Evolutionary conservation across 192 early-diverging fungal species (phyloP), one percentile per base, ranked within the genome.

Genomic region (Umbelopsis ramanniana): DNA sequence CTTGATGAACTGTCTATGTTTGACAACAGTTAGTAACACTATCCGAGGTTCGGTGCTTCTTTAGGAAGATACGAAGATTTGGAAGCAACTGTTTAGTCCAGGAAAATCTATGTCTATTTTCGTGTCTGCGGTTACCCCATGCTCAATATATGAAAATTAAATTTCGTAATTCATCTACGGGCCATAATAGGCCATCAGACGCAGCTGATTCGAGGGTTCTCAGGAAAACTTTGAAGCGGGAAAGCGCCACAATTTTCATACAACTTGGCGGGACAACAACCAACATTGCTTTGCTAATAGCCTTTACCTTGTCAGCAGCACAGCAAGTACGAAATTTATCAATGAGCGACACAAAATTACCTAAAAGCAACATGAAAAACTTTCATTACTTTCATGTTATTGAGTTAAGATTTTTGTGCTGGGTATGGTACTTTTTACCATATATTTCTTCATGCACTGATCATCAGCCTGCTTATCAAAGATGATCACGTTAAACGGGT

Each of bases 231-330:
- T 37, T 63, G 57, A 19, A 37, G 33, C 57, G 57, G 57, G 57
- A 63, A 63, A 63, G 57, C 57, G 57, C 57, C 57, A 63, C 57
- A 63, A 17, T 63, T 29, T n/a, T 63, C 26, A 63, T 63, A 63
- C 12, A 63, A 63, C 33, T 12, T 63, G 11, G 57, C 33, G 57
- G 57, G 29, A 63, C 33, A 63, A 57, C 10, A 29, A 11, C 26
- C 17, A 43, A 43, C 2, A 43, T 43, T 0, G 35, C 33, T 63
- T 29, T 33, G 57, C 33, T 35, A 19, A 37, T 63, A 17, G 33
- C 57, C 4, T 19, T 19, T 35, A 6, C 14, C 12, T 17, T 35
- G 35, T 12, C 26, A 24, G 24, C 9, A 60, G 33, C 24, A 35
- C 15, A 35, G 17, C 22, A 24, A 0, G 26, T 24, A 54, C 53